Base-by-base conservation (phyloP, 352 stramenopile species). In the Phytopythium oedochilum region DNA sequence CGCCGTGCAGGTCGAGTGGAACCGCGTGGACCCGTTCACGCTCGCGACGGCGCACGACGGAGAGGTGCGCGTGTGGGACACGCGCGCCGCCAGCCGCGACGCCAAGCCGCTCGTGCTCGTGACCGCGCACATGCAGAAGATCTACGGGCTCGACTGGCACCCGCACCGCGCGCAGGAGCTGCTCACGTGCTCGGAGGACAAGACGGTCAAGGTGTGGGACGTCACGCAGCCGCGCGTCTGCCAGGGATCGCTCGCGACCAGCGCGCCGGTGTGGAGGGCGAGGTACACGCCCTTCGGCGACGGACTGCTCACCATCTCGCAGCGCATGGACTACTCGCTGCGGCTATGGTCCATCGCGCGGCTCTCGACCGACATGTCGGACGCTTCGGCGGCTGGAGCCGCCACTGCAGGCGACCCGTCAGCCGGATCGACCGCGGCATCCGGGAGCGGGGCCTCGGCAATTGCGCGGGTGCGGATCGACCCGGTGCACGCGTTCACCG, bases 131-230 rank as follows among this genome's bases (percentile, higher is more conserved):
- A 88, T 90, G 78, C 84, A 94, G 42, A 88, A 87, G 59, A 90
- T 94, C 64, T 83, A 87, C 51, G 79, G 75, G 3, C 59, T 94
- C 7, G 83, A 92, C 58, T 94, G 85, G 85, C 83, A 92, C 59
- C 83, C 83, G 12, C 71, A 76, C 60, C 77, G 77, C 14, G 70
- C 76, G 69, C 73, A 92, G 29, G 82, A 94, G 53, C 65, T 94
- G 26, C 64, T 93, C n/a, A 94, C 85, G 53, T 93, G 83, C 59
- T 90, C 85, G 0, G 84, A 92, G 43, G 84, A 92, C 61, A 88
- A 89, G 65, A 90, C 71, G 3, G 82, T 94, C 57, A 91, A 92
- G 57, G 78, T 94, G 34, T 94, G 84, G 84, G 72, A 91, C 59
- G 67, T 89, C 4, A 71, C 64, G 40, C 77, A 87, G 39, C 81